These are phyloP conservation scores for Pichia rugopelliculosa DNA, from an alignment of 805 yeast genomes.

Conservation along the genomic window DNA sequence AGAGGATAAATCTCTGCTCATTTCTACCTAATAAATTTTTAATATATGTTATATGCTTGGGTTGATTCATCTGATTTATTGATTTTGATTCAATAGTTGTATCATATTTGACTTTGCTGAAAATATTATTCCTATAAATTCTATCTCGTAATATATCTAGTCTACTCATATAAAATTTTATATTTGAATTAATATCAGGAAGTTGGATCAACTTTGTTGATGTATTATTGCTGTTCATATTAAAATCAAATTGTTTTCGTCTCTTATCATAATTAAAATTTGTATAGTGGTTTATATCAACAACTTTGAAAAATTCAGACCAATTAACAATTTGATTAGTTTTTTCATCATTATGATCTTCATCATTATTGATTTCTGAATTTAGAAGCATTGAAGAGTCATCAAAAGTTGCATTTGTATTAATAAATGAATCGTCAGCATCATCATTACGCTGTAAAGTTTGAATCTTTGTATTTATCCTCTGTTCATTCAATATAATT, in stretches of 20 bases:
- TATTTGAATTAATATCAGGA: not conserved
- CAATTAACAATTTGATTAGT: slow-evolving; percentile 39
- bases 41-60: slow-evolving; percentile 50
- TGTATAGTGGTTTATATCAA: slow-evolving; percentile 61
- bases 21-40: slow-evolving; percentile 84
- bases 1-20: slow-evolving; percentile 63
- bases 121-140: slow-evolving; percentile 57
- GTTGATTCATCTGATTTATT: slow-evolving; percentile 5
- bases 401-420: not conserved
- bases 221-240: not conserved
- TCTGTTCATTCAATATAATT: slow-evolving; percentile 14
- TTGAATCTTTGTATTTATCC: slow-evolving; percentile 1
- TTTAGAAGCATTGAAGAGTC: slow-evolving; percentile 1
- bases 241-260: slow-evolving; percentile 50
- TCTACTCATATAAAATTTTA: slow-evolving; percentile 39
- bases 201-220: slow-evolving; percentile 6
- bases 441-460: slow-evolving; percentile 7
- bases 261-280: slow-evolving; percentile 51
- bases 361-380: slow-evolving; percentile 5
- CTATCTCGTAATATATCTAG: slow-evolving; percentile 63
- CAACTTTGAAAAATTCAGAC: slow-evolving; percentile 63
- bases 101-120: slow-evolving; percentile 8
- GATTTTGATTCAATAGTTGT: not conserved
- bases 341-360: not conserved
- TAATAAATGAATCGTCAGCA: not conserved